These are phyloP conservation scores for Psilocybe azurescens DNA, from an alignment of 768 basidiomycete species.

Conservation along the genomic window DNA sequence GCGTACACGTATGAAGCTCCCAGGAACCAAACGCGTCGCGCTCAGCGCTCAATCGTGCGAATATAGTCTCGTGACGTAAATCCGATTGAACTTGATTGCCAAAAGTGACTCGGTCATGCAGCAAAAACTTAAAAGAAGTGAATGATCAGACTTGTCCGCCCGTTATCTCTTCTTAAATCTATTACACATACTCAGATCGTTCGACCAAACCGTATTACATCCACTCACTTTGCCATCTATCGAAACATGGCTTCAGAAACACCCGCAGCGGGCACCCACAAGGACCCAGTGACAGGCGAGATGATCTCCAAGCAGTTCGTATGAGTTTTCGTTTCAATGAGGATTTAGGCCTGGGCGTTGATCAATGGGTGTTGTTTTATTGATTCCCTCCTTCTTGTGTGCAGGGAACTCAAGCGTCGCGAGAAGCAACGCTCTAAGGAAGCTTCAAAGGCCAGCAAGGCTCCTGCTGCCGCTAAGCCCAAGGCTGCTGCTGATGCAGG, in stretches of 20 bases:
- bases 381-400: constrained; percentile 22
- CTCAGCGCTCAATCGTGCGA: neutral
- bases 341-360: constrained; percentile 11
- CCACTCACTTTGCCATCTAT: constrained; percentile 11
- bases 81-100: constrained; percentile 2
- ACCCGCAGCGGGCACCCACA: constrained; percentile 52
- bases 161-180: constrained; percentile 26
- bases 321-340: neutral
- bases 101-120: constrained; percentile 7
- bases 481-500: constrained; percentile 41
- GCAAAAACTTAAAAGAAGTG: constrained; percentile 3
- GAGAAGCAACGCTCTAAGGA: constrained; percentile 88
- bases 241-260: constrained; percentile 50
- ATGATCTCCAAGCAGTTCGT: constrained; percentile 95
- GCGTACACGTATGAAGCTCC: too few species aligned
- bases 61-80: neutral
- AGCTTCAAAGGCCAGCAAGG: constrained; percentile 70
- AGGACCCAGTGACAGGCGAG: constrained; percentile 92
- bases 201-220: constrained; percentile 11
- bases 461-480: constrained; percentile 44
- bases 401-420: constrained; percentile 92
- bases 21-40: neutral
- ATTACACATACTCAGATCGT: neutral
- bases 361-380: constrained; percentile 26
- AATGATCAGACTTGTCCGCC: constrained; percentile 9